A percentile compares a stretch with the other conserved stretches of the same genome.
Conservation (phyloP, 176 grass and related monocot genomes). For the Cenchrus fungigraminus region DNA sequence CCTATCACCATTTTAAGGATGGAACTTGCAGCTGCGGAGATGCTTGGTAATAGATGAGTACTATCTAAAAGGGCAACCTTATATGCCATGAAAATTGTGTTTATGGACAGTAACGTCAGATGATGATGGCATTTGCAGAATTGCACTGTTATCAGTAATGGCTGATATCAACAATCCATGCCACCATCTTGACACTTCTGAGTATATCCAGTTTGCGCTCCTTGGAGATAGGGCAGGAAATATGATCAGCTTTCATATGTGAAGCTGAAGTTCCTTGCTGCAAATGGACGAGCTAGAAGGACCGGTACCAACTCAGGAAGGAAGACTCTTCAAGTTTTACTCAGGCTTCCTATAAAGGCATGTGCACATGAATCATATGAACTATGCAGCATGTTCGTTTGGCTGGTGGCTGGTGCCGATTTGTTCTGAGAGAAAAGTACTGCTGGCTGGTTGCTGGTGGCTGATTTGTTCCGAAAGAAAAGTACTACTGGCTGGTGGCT, state of each 20-base stretch:
- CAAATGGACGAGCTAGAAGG: neutral
- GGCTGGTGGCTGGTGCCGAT: too few relatives aligned
- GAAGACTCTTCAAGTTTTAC: neutral
- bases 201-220: neutral
- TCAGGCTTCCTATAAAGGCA: neutral
- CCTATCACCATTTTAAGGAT: slow-evolving; percentile 61
- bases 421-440: too few relatives aligned
- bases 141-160: neutral
- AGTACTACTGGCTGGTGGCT: too few relatives aligned
- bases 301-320: neutral
- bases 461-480: too few relatives aligned
- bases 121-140: neutral
- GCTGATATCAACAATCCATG: neutral
- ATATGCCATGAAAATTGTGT: slow-evolving; percentile 28
- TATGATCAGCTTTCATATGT: slow-evolving; percentile 19
- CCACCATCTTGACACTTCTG: slow-evolving; percentile 22
- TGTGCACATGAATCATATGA: slow-evolving; percentile 3
- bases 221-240: slow-evolving; percentile 13
- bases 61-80: slow-evolving; percentile 16
- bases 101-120: neutral
- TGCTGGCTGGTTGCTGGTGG: too few relatives aligned
- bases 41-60: slow-evolving; percentile 46
- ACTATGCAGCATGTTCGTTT: neutral
- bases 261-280: slow-evolving; percentile 24
- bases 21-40: slow-evolving; percentile 61